Evolutionary conservation across 1,139 yeast species (phyloP), one percentile per base, ranked within the genome.

Genomic region (Blastobotrys raffinosifermentans): DNA sequence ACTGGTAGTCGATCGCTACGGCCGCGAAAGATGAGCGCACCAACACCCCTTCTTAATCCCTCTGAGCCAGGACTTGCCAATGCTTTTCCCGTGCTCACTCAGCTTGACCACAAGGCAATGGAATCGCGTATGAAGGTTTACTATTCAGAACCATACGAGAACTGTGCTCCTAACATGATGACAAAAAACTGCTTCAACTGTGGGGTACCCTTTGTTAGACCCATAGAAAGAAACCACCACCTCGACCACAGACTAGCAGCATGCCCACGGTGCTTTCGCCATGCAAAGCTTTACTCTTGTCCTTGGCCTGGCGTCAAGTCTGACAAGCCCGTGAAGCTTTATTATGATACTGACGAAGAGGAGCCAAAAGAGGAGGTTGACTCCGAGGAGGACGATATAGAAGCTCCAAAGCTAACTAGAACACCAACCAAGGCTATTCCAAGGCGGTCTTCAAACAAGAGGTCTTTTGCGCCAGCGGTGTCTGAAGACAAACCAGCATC

Each of bases 201-300:
- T 34, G 32, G 35, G 2, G 46, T 46, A 2, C 55, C 54, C 7
- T 54, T 52, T 34, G 34, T 51, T 16, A 45, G 32, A 7, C 19
- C 15, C 3, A 43, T 34, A 11, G 43, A 47, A 44, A 11, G 35
- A 35, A 17, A 33, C 42, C 19, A 40, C 40, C 4, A 29, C 39
- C 19, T 35, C 45, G 11, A 40, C 37, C 11, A 27, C 40, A 29
- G 35, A 34, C 4, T 36, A 49, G 10, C 37, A 38, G 22, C 41
- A 45, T 58, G 63, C 35, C 60, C 58, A 0, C 43, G 63, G 18
- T 58, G 63, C 34, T 50, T 52, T 33, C 48, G 63, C n/a, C 63
- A 57, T 27, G 53, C 53, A 4, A 31, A 45, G 2, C 34, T 58
- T 4, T 58, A 54, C 40, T 45, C 45, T 31, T 41, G 53, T 4